Conservation (phyloP, 768 basidiomycete genomes). For the Naganishia randhawae region DNA sequence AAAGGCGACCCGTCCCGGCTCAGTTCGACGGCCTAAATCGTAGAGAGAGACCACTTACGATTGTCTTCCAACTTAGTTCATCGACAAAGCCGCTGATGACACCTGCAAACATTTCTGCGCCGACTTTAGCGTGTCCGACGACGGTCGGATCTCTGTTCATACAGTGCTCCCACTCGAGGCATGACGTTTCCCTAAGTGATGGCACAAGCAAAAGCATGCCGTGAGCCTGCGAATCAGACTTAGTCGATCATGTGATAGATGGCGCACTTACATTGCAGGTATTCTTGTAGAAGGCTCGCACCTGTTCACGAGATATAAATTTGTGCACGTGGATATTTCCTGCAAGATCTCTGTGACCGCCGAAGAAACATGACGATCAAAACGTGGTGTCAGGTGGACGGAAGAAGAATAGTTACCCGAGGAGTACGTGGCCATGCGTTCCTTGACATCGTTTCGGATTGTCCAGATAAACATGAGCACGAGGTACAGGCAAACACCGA, state of each 20-base stretch:
- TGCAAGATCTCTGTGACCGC: conserved; percentile 67
- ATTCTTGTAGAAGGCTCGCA: conserved; percentile 68
- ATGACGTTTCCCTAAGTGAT: conserved; percentile 62
- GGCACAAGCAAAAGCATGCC: not conserved
- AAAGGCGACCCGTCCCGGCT: too few relatives aligned
- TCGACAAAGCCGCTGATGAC: conserved; percentile 96
- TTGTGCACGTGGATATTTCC: conserved; percentile 82
- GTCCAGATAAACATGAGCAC: conserved; percentile 81
- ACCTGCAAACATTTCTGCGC: conserved; percentile 91
- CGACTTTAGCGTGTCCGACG: conserved; percentile 80
- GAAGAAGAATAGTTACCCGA: conserved; percentile 60
- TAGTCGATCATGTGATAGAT: not conserved
- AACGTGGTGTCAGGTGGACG: not conserved
- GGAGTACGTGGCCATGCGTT: conserved; percentile 80
- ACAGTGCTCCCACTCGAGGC: conserved; percentile 84
- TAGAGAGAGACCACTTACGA: conserved; percentile 62
- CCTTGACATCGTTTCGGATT: conserved; percentile 82
- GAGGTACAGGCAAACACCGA: conserved; percentile 77
- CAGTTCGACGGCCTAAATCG: too few relatives aligned
- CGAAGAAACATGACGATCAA: conserved; percentile 1
- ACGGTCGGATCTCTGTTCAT: conserved; percentile 91
- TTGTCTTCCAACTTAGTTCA: conserved; percentile 93
- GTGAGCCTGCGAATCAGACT: not conserved
- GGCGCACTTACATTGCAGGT: conserved; percentile 65
- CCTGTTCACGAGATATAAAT: conserved; percentile 74